Evolutionary conservation across 2,329 filamentous ascomycete species (phyloP).

Genomic region (Sarocladium strictum): DNA sequence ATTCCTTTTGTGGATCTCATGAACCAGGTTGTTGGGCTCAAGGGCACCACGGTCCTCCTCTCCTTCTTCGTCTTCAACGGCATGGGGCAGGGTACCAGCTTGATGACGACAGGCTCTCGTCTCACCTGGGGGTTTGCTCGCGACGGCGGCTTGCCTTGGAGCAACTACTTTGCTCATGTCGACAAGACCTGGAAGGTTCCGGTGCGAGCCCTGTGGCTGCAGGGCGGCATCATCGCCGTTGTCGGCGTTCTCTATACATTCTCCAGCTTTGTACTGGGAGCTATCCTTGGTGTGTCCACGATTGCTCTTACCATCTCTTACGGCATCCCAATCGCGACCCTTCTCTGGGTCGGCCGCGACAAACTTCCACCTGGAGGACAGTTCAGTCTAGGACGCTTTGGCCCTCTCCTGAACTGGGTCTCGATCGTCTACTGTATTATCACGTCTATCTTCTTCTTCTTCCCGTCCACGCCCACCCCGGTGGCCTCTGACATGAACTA

Average conservation of each 20-base stretch:
- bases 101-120: constrained; percentile 36
- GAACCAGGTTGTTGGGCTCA: constrained; percentile 17
- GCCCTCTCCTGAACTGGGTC: constrained; percentile 30
- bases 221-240: constrained; percentile 25
- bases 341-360: constrained; percentile 38
- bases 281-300: constrained; percentile 41
- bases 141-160: constrained; percentile 32
- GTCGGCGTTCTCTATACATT: constrained; percentile 44
- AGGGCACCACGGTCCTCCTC: constrained; percentile 30
- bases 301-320: constrained; percentile 38
- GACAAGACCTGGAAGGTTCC: constrained; percentile 38
- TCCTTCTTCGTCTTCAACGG: constrained; percentile 43
- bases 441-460: constrained; percentile 42
- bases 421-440: constrained; percentile 37
- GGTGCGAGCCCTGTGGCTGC: constrained; percentile 36
- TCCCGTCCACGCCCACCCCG: constrained; percentile 33
- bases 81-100: constrained; percentile 37
- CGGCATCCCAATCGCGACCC: constrained; percentile 32
- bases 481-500: constrained; percentile 38
- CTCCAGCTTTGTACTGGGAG: constrained; percentile 38
- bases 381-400: constrained; percentile 32
- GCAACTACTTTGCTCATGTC: constrained; percentile 26
- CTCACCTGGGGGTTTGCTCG: constrained; percentile 39
- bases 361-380: constrained; percentile 32
- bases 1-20: constrained; percentile 36